phyloP scores from a whole-genome alignment of 2,329 filamentous ascomycete genomes.

The Fusarium concolor region DNA sequence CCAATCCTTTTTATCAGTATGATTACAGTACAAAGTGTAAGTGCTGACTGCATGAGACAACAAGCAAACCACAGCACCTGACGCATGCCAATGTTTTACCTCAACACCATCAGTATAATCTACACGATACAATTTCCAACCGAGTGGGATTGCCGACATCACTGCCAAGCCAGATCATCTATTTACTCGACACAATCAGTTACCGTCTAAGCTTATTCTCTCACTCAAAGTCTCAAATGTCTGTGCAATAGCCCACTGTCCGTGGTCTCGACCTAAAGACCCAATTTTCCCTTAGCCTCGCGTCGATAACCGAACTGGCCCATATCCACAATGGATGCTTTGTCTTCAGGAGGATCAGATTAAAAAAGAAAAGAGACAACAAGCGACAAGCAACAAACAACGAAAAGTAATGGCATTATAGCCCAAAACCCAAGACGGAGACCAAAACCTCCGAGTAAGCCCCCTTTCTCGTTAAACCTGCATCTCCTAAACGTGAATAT shows the following conservation, averaged over 20 bases:
- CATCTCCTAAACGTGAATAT: neutral
- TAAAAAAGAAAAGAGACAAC: neutral
- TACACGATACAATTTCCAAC: neutral
- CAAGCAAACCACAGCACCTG: neutral
- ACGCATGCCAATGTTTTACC: constrained; percentile 19
- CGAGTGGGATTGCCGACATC: neutral
- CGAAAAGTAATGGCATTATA: neutral
- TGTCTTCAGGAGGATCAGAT: neutral
- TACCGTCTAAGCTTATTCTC: neutral
- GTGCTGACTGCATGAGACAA: no score
- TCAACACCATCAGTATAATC: constrained; percentile 12
- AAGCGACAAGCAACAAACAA: neutral
- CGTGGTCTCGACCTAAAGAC: neutral
- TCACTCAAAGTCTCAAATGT: neutral
- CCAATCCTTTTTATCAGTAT: neutral
- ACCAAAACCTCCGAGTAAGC: constrained; percentile 8
- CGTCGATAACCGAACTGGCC: constrained; percentile 28
- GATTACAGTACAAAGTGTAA: neutral
- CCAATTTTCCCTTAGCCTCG: constrained; percentile 1
- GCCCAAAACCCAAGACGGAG: constrained; percentile 1
- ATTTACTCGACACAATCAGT: neutral
- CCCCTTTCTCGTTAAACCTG: constrained; percentile 7
- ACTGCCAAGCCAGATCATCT: neutral
- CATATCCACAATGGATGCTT: neutral
- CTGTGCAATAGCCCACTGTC: neutral